phyloP scores from a whole-genome alignment of 2,329 filamentous ascomycete genomes.

The Fusarium pseudograminearum region DNA sequence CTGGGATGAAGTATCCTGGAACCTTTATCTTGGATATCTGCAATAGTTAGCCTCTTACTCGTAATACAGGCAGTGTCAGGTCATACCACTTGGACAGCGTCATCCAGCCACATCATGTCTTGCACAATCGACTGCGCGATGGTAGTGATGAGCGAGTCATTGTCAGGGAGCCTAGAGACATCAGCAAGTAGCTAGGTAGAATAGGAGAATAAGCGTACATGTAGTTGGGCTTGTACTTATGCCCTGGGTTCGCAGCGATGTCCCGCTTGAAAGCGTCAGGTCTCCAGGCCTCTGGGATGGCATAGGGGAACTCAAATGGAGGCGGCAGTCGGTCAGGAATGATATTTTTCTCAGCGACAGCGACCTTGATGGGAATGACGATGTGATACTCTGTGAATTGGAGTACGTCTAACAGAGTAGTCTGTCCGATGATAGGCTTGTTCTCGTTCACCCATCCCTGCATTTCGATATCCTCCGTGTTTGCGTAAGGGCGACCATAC shows the following conservation, averaged over 20 bases:
- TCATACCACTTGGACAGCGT: neutral
- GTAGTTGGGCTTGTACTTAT: neutral
- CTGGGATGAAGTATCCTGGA: neutral
- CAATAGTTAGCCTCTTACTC: neutral
- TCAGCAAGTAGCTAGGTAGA: too few species aligned
- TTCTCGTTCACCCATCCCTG: constrained; percentile 19
- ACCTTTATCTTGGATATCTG: neutral
- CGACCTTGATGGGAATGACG: neutral
- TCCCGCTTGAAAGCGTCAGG: neutral
- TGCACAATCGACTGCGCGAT: constrained; percentile 18
- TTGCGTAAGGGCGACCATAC: constrained; percentile 16
- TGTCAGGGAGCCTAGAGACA: neutral
- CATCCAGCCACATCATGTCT: constrained; percentile 16
- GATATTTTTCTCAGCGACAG: neutral
- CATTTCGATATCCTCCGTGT: neutral
- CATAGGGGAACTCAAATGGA: neutral
- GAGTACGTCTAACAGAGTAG: neutral
- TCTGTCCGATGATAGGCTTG: neutral
- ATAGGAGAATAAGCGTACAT: neutral
- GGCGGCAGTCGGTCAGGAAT: neutral
- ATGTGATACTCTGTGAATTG: neutral
- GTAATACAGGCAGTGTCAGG: too few species aligned
- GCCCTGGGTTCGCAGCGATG: neutral
- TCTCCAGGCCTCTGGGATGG: neutral
- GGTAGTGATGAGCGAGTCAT: constrained; percentile 13